Evolutionary conservation across 108 stramenopile genomes (phyloP).

Genomic region (Discostella stelligeroides): DNA sequence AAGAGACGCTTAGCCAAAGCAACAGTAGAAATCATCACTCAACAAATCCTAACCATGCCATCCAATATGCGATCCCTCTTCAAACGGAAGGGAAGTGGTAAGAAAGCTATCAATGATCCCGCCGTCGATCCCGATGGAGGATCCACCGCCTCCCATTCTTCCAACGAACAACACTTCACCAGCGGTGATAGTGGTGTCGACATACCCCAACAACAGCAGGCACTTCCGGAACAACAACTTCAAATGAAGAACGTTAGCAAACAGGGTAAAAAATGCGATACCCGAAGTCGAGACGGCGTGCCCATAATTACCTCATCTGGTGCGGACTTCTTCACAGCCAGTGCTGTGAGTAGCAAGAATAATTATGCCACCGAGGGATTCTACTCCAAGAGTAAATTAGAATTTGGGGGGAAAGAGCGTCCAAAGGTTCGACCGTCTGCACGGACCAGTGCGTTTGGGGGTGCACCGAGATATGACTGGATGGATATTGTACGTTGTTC

Average conservation of each 20-base stretch:
- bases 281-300: constrained; percentile 38
- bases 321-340: constrained; percentile 43
- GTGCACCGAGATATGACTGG: constrained; percentile 88
- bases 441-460: constrained; percentile 67
- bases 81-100: constrained; percentile 21
- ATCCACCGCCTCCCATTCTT: constrained; percentile 17
- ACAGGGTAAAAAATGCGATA: constrained; percentile 24
- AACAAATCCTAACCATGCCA: constrained; percentile 6
- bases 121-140: constrained; percentile 24
- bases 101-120: not conserved
- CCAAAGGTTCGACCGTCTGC: constrained; percentile 58
- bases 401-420: constrained; percentile 18
- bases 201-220: not conserved
- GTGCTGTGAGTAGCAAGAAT: constrained; percentile 19
- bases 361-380: constrained; percentile 16
- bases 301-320: constrained; percentile 44
- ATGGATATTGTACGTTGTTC: constrained; percentile 81
- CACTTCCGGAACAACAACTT: not conserved
- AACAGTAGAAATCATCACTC: not conserved
- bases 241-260: constrained; percentile 4
- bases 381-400: constrained; percentile 23
- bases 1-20: not conserved
- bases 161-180: not conserved
- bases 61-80: constrained; percentile 45
- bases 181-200: not conserved